phyloP scores from a whole-genome alignment of 768 basidiomycete species.

The Naematelia encephala region DNA sequence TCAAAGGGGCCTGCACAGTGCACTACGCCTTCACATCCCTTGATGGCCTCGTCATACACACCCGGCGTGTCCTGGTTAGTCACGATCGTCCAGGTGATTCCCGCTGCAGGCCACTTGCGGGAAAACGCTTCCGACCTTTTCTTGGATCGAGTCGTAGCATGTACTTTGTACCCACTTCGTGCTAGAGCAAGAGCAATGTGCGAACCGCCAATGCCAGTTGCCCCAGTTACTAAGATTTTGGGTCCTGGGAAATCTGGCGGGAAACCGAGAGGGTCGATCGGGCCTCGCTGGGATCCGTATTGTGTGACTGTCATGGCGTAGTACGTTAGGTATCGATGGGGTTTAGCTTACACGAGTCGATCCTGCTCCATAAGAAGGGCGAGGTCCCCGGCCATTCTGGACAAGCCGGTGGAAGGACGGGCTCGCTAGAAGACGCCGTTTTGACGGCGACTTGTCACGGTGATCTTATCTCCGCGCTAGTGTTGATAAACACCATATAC shows the following conservation, averaged over 20 bases:
- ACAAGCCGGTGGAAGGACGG: no score
- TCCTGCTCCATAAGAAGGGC: no score
- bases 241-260: background rate
- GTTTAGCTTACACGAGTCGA: no score
- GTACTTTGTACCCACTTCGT: background rate
- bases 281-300: constrained; percentile 5
- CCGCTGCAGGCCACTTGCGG: background rate
- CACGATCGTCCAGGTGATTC: constrained; percentile 1
- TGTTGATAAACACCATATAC: no score
- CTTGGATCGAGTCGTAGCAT: background rate
- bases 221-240: constrained; percentile 1
- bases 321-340: no score
- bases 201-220: constrained; percentile 3
- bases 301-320: background rate
- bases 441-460: no score
- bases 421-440: no score
- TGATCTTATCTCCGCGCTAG: no score
- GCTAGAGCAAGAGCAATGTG: constrained; percentile 1
- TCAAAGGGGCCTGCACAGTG: constrained; percentile 11
- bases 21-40: constrained; percentile 5
- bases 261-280: constrained; percentile 1
- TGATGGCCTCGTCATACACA: constrained; percentile 1
- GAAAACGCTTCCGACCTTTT: background rate
- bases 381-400: no score
- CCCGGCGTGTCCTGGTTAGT: background rate